phyloP scores from a whole-genome alignment of 2,329 filamentous ascomycete species.

The Aureobasidium sp. region DNA sequence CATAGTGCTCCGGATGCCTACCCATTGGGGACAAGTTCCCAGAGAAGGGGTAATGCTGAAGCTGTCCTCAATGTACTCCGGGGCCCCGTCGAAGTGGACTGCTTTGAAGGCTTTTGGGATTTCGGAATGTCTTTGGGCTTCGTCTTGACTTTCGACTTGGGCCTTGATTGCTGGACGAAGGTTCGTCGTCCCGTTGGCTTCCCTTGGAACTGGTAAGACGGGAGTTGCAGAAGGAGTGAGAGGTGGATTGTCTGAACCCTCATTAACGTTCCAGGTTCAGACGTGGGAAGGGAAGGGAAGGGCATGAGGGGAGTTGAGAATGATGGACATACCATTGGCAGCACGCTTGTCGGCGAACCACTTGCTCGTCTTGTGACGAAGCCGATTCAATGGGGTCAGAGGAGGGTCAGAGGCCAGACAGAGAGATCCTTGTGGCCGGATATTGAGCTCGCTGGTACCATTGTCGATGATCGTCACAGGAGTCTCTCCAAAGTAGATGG shows the following conservation, averaged over 20 bases:
- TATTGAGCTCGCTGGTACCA: background rate
- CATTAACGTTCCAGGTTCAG: slow-evolving; percentile 8
- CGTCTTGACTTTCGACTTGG: background rate
- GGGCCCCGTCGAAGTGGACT: slow-evolving; percentile 12
- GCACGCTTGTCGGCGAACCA: background rate
- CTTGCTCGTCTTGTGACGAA: background rate
- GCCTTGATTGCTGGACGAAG: background rate
- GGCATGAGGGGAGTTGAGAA: too few relatives aligned
- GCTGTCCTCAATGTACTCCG: slow-evolving; percentile 11
- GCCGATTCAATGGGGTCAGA: background rate
- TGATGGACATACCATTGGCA: background rate
- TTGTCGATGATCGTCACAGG: background rate
- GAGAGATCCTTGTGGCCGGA: background rate
- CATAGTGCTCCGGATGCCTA: slow-evolving; percentile 1
- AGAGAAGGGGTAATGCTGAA: background rate
- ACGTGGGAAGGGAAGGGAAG: background rate
- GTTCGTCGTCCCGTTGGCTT: background rate
- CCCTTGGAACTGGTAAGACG: background rate
- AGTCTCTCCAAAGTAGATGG: background rate
- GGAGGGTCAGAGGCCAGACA: background rate
- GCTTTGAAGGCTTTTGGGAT: background rate
- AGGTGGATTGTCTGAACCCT: background rate
- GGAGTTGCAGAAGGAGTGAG: background rate
- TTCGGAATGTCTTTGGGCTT: background rate
- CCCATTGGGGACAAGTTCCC: slow-evolving; percentile 3